Percentiles rank a stretch among this genome's conserved stretches.
Conservation (phyloP, 2,329 filamentous ascomycete species). For the Grosmannia penicillata region DNA sequence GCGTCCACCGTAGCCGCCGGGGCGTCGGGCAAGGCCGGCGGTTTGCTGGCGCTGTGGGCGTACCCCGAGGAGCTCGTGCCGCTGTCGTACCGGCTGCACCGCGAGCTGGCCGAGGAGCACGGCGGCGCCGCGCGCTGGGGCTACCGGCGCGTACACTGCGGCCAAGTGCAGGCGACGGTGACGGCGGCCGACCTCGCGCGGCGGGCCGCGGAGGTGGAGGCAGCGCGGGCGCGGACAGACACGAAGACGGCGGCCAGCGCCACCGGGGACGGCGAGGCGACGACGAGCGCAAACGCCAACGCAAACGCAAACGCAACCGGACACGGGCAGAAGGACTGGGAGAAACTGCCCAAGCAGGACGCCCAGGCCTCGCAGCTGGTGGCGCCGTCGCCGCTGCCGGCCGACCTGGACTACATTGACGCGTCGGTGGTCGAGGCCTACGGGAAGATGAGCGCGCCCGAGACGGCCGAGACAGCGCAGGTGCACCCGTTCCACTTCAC, state of each 20-base stretch:
- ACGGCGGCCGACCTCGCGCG: conserved; percentile 9
- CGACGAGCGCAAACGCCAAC: conserved; percentile 8
- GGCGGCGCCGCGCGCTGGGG: conserved; percentile 70
- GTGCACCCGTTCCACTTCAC: conserved; percentile 91
- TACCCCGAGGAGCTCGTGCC: conserved; percentile 76
- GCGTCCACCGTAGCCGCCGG: conserved; percentile 75
- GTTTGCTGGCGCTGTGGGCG: conserved; percentile 80
- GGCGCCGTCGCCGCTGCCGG: conserved; percentile 48
- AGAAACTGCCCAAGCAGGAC: conserved; percentile 48
- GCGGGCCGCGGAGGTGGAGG: conserved; percentile 11
- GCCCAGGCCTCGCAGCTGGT: conserved; percentile 29
- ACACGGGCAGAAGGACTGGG: conserved; percentile 30
- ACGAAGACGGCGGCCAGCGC: conserved; percentile 15
- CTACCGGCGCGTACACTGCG: conserved; percentile 67
- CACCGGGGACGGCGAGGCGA: conserved; percentile 27
- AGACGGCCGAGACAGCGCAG: conserved; percentile 68
- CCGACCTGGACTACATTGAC: conserved; percentile 75
- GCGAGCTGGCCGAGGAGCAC: conserved; percentile 72
- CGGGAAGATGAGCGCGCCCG: conserved; percentile 61
- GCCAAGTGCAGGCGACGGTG: conserved; percentile 30
- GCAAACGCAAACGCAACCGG: not conserved
- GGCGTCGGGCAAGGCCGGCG: conserved; percentile 88
- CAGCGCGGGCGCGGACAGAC: conserved; percentile 2
- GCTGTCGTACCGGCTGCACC: conserved; percentile 71
- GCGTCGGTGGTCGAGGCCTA: conserved; percentile 52